Percentiles rank a stretch among this genome's conserved stretches.
Evolutionary conservation across 2,329 filamentous ascomycete genomes (phyloP).

Genomic region (Alternaria alternata): DNA sequence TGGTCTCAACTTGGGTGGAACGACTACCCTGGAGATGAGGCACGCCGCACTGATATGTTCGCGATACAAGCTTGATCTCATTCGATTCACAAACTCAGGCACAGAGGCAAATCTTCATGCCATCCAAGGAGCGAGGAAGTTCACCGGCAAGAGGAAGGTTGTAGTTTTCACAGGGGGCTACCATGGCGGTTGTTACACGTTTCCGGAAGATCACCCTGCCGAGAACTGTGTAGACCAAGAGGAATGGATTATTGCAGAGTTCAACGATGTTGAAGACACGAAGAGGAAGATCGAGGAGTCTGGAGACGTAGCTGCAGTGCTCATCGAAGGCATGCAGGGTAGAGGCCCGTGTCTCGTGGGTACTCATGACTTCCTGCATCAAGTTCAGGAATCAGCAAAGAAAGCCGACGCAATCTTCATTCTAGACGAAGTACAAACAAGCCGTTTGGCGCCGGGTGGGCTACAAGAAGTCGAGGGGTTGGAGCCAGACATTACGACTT

Average conservation of each 20-base stretch:
- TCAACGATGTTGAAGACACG: conserved; percentile 66
- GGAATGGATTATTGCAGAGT: conserved; percentile 68
- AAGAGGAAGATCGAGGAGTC: conserved; percentile 52
- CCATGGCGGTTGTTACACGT: conserved; percentile 64
- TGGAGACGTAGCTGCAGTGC: conserved; percentile 65
- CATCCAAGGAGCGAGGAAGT: conserved; percentile 55
- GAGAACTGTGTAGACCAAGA: conserved; percentile 60
- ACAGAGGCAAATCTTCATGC: conserved; percentile 42
- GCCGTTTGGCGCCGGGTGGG: conserved; percentile 31
- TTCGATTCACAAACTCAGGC: conserved; percentile 42
- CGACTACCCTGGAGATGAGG: conserved; percentile 28
- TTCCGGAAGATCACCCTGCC: conserved; percentile 49
- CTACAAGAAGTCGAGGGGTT: conserved; percentile 30
- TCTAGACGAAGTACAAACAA: conserved; percentile 66
- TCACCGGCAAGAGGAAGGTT: conserved; percentile 50
- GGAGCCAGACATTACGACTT: conserved; percentile 59
- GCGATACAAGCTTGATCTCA: conserved; percentile 31
- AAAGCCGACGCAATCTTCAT: conserved; percentile 67
- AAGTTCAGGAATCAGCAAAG: conserved; percentile 59
- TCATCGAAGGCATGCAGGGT: conserved; percentile 73
- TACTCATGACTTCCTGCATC: conserved; percentile 60
- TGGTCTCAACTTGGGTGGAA: conserved; percentile 38
- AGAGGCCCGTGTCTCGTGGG: conserved; percentile 66
- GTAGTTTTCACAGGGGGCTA: conserved; percentile 62
- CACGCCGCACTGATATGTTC: conserved; percentile 32